Base-by-base conservation (phyloP, 768 basidiomycete species). In the Gloeostereum incarnatum region DNA sequence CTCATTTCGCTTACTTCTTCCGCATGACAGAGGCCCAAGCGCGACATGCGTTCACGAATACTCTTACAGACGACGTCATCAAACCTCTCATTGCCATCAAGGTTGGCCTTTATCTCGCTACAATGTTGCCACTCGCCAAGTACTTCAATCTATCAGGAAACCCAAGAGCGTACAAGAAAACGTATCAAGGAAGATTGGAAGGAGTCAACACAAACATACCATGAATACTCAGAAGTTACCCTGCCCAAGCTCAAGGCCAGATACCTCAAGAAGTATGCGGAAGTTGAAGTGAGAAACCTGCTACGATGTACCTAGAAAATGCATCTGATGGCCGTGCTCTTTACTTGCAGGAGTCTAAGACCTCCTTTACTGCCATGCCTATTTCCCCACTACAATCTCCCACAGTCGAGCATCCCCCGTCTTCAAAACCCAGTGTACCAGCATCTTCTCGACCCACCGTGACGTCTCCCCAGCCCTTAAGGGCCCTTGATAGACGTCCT, bases 101-200 rank as follows among this genome's bases (percentile, higher is more conserved):
- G 70, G 88, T 77, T 47, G 37, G 52, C 41, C 40, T 32, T 30
- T 2, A 16, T 14, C 9, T 36, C 22, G 23, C n/a, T 32, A 25
- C 30, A 23, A n/a, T 22, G 17, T 23, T 4, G 14, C 8, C 38
- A 39, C 42, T 40, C 42, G 26, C 9, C 11, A n/a, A n/a, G n/a
- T n/a, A n/a, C n/a, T n/a, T n/a, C n/a, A n/a, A 40, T 20, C 39
- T 35, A 14, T 11, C 43, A 91, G 88, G 90, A 93, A 48, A 83
- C 81, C 8, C 91, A 94, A 63, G 87, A 89, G 38, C 75, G 92
- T 25, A 93, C 89, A n/a, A 72, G 87, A 33, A 87, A 88, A 53
- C 78, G 88, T 19, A 83, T 96, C 56, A 89, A 85, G 55, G 91
- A 94, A 51, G 91, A 93, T 53, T 58, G 93, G 39, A 91, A 89